Conservation (phyloP, 1,284 basidiomycete genomes). For the Porogramme epimiltina region DNA sequence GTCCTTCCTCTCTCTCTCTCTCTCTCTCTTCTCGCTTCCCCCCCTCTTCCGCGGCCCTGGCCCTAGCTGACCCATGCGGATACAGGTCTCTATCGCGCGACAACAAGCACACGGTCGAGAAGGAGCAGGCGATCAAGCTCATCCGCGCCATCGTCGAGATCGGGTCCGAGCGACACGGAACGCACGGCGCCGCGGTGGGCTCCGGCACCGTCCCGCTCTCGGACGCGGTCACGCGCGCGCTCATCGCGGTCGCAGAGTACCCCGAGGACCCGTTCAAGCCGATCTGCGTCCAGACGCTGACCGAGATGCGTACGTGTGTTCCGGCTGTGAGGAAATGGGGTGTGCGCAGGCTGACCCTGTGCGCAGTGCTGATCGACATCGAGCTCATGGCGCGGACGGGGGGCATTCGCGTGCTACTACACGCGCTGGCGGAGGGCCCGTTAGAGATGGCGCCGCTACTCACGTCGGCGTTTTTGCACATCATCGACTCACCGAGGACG, state of each 20-base stretch:
- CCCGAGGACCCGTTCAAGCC: slow-evolving; percentile 87
- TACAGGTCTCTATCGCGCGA: slow-evolving; percentile 83
- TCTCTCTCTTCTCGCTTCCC: not conserved
- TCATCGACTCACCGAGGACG: slow-evolving; percentile 86
- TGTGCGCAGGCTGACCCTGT: slow-evolving; percentile 12
- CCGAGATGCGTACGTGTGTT: slow-evolving; percentile 85
- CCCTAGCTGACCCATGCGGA: slow-evolving; percentile 2
- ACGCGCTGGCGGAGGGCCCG: slow-evolving; percentile 87
- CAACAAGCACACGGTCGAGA: slow-evolving; percentile 81
- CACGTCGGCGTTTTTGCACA: slow-evolving; percentile 82
- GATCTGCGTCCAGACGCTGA: slow-evolving; percentile 87
- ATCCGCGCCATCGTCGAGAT: slow-evolving; percentile 84
- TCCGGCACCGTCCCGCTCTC: slow-evolving; percentile 62
- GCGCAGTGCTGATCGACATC: slow-evolving; percentile 79
- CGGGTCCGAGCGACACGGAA: slow-evolving; percentile 57
- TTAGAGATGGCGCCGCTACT: slow-evolving; percentile 84
- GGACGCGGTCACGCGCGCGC: slow-evolving; percentile 81
- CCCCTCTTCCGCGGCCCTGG: not conserved
- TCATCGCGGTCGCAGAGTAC: slow-evolving; percentile 93
- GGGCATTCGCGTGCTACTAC: slow-evolving; percentile 86
- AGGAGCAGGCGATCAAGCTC: slow-evolving; percentile 93
- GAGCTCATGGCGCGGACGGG: slow-evolving; percentile 82
- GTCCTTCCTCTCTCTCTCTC: too few relatives aligned
- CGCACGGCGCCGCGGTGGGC: slow-evolving; percentile 39
- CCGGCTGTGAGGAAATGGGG: too few relatives aligned